Percentiles rank a stretch among this genome's conserved stretches.
Conservation (phyloP, 768 basidiomycete species). For the Cytidiella melzeri region DNA sequence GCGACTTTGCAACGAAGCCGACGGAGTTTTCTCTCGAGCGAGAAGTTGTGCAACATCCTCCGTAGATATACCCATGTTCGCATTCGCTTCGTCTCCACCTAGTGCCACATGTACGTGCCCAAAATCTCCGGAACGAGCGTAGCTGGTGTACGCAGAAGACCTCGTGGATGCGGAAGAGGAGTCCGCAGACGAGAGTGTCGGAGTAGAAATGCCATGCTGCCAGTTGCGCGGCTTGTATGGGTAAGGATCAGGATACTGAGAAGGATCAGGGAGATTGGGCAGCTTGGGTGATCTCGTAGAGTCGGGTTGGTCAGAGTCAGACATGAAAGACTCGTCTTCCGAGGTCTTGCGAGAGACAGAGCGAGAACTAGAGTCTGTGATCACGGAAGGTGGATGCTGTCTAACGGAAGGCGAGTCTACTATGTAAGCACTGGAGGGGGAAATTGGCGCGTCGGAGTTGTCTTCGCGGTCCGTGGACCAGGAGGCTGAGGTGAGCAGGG, state of each 20-base stretch:
- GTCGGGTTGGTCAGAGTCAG: constrained; percentile 28
- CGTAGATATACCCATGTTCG: constrained; percentile 55
- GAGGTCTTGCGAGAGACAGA: constrained; percentile 34
- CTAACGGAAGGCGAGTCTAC: constrained; percentile 18
- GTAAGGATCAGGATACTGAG: constrained; percentile 68
- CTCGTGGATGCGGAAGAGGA: constrained; percentile 69
- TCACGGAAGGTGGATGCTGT: too few species aligned
- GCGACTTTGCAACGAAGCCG: constrained; percentile 41
- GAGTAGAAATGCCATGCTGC: constrained; percentile 39
- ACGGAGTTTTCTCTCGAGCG: constrained; percentile 41
- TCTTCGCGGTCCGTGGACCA: constrained; percentile 21
- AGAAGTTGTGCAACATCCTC: constrained; percentile 62
- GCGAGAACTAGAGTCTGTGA: constrained; percentile 25
- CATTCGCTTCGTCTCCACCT: constrained; percentile 47
- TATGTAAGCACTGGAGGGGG: constrained; percentile 24
- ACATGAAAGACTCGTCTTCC: constrained; percentile 34
- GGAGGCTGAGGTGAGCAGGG: constrained; percentile 19
- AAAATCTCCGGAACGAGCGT: constrained; percentile 62
- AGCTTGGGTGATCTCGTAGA: constrained; percentile 39
- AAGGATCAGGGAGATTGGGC: constrained; percentile 52
- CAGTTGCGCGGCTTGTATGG: constrained; percentile 50
- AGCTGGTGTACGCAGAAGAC: constrained; percentile 73
- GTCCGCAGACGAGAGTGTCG: constrained; percentile 62
- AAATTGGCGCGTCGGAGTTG: constrained; percentile 16
- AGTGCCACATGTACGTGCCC: constrained; percentile 62